These are phyloP conservation scores for Smittium mucronatum DNA, from an alignment of 371 early-diverging fungal species.

Conservation along the genomic window DNA sequence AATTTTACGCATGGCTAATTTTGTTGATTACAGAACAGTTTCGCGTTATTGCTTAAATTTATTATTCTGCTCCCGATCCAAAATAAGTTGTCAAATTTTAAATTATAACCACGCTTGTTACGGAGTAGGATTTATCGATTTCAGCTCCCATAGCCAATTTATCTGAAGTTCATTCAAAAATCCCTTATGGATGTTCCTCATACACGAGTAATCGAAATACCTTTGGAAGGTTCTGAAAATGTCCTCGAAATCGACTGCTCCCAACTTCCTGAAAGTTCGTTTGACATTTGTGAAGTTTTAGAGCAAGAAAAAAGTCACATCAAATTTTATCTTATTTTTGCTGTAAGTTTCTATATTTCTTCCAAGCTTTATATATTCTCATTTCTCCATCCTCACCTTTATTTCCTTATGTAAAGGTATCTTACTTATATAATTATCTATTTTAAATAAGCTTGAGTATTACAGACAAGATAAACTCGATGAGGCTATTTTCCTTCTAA, in stretches of 20 bases:
- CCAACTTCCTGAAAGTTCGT: slow-evolving; percentile 50
- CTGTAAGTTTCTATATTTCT: slow-evolving; percentile 38
- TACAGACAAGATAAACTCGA: slow-evolving; percentile 48
- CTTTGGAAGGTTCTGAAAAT: slow-evolving; percentile 54
- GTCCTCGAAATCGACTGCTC: slow-evolving; percentile 67
- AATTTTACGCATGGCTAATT: too few relatives aligned
- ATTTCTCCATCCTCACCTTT: background rate
- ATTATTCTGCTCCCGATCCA: too few relatives aligned
- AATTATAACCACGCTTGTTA: too few relatives aligned
- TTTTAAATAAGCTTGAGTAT: slow-evolving; percentile 50
- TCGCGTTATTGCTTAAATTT: too few relatives aligned
- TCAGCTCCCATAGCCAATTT: too few relatives aligned
- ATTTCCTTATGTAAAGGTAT: background rate
- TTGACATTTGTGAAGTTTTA: slow-evolving; percentile 64
- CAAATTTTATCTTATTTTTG: slow-evolving; percentile 59
- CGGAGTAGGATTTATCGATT: too few relatives aligned
- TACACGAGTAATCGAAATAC: slow-evolving; percentile 55
- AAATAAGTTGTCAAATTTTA: too few relatives aligned
- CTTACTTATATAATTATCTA: background rate
- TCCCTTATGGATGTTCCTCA: slow-evolving; percentile 14
- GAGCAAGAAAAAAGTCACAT: slow-evolving; percentile 55
- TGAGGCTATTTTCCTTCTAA: slow-evolving; percentile 44
- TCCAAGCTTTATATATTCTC: too few relatives aligned
- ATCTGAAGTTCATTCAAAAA: too few relatives aligned
- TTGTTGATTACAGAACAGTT: too few relatives aligned